Evolutionary conservation across 441 rosid species (phyloP).

Genomic region (Arabidopsis lyrata): DNA sequence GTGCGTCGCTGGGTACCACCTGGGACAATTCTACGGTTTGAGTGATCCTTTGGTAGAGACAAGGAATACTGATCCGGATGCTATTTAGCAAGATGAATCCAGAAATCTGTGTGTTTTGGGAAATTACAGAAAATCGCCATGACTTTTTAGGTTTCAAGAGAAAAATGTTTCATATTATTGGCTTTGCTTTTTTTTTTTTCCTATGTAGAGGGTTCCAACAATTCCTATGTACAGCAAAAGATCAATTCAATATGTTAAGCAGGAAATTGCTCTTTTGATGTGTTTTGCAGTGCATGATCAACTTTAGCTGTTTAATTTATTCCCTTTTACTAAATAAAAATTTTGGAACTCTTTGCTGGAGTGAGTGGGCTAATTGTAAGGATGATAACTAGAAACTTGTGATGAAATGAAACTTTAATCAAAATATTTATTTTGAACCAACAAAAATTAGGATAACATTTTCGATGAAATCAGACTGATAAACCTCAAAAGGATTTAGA

Average conservation of each 20-base stretch:
- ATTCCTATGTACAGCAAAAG: conserved; percentile 14
- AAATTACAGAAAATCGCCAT: not conserved
- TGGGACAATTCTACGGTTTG: conserved; percentile 38
- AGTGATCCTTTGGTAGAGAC: conserved; percentile 24
- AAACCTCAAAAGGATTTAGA: too few species aligned
- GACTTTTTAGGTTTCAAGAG: not conserved
- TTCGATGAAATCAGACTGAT: too few species aligned
- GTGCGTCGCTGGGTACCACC: conserved; percentile 67
- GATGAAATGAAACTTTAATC: too few species aligned
- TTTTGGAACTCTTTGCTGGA: too few species aligned
- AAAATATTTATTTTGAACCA: too few species aligned
- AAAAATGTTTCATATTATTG: not conserved
- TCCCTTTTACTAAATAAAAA: too few species aligned
- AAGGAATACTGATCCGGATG: conserved; percentile 13
- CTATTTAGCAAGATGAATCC: not conserved
- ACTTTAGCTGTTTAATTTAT: too few species aligned
- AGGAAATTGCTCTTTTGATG: not conserved
- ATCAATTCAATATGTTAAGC: not conserved
- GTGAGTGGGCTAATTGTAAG: too few species aligned
- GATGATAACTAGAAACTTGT: too few species aligned
- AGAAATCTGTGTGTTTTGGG: not conserved
- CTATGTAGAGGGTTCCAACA: not conserved
- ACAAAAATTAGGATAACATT: too few species aligned
- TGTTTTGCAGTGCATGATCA: too few species aligned
- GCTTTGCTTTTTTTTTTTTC: not conserved